Percentiles rank a stretch among this genome's conserved stretches.
phyloP scores from a whole-genome alignment of 495 filamentous ascomycete species.

The Darksidea phi region DNA sequence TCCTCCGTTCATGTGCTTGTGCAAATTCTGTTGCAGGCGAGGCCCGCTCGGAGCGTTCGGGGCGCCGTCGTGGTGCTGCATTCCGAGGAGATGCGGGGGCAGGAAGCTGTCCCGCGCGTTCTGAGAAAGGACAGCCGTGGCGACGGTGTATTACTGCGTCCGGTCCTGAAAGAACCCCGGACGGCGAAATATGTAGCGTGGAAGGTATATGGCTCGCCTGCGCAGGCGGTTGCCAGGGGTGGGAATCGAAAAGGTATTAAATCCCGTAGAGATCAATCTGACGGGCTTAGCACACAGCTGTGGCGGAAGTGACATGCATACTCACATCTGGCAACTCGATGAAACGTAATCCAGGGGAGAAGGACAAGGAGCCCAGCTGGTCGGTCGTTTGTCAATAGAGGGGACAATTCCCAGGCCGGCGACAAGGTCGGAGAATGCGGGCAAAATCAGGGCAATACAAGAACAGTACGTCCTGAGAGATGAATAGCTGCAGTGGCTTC shows the following conservation, averaged over 20 bases:
- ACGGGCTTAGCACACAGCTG: not conserved
- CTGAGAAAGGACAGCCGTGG: constrained; percentile 69
- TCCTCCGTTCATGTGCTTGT: constrained; percentile 69
- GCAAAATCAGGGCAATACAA: constrained; percentile 8
- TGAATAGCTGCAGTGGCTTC: not conserved
- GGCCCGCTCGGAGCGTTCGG: constrained; percentile 59
- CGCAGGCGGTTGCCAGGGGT: constrained; percentile 5
- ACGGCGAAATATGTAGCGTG: constrained; percentile 33
- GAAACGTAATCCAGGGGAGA: constrained; percentile 7
- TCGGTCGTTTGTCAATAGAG: constrained; percentile 9
- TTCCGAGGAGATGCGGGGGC: constrained; percentile 76
- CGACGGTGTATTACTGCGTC: constrained; percentile 53
- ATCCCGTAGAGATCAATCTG: constrained; percentile 28
- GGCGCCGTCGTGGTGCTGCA: constrained; percentile 75
- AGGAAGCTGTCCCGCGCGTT: constrained; percentile 69
- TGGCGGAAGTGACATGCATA: not conserved
- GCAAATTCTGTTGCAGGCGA: constrained; percentile 49
- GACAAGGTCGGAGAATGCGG: not conserved
- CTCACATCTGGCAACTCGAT: constrained; percentile 26
- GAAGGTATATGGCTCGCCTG: constrained; percentile 13
- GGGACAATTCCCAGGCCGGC: not conserved
- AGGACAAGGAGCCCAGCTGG: constrained; percentile 10
- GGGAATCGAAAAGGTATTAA: constrained; percentile 27
- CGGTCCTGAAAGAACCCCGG: constrained; percentile 34
- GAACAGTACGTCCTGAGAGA: not conserved